These are phyloP conservation scores for Ustilago sp. DNA, from an alignment of 1,284 basidiomycete species.

Conservation along the genomic window DNA sequence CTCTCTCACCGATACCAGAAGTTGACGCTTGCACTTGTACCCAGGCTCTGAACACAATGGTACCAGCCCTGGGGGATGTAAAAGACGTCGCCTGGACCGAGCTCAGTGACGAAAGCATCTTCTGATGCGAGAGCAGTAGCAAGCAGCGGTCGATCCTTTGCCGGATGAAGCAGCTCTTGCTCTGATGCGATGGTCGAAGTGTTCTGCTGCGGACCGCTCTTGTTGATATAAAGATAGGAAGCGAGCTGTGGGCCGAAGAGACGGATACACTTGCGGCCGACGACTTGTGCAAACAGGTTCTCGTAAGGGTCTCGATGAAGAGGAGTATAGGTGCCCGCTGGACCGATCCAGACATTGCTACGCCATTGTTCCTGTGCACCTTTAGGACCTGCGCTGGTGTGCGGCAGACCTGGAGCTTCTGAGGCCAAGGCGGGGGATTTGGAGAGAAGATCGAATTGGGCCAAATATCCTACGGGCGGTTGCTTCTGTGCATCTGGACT, in stretches of 20 bases:
- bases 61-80: constrained; percentile 56
- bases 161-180: constrained; percentile 30
- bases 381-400: constrained; percentile 49
- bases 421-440: constrained; percentile 24
- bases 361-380: constrained; percentile 51
- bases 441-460: constrained; percentile 54
- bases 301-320: constrained; percentile 56
- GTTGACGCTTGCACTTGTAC: constrained; percentile 53
- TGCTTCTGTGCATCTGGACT: not conserved
- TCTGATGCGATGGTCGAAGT: constrained; percentile 46
- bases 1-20: constrained; percentile 42
- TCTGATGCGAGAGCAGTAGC: constrained; percentile 27
- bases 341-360: constrained; percentile 58
- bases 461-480: constrained; percentile 48
- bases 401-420: constrained; percentile 50
- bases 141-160: constrained; percentile 26
- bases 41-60: constrained; percentile 52
- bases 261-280: constrained; percentile 51
- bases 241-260: constrained; percentile 42
- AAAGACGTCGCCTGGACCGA: constrained; percentile 48
- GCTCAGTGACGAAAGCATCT: constrained; percentile 23
- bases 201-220: constrained; percentile 40
- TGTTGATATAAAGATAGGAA: constrained; percentile 35
- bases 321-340: constrained; percentile 51
- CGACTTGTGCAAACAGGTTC: constrained; percentile 55